phyloP scores from a whole-genome alignment of 2,329 filamentous ascomycete genomes.

The Venturia effusa region DNA sequence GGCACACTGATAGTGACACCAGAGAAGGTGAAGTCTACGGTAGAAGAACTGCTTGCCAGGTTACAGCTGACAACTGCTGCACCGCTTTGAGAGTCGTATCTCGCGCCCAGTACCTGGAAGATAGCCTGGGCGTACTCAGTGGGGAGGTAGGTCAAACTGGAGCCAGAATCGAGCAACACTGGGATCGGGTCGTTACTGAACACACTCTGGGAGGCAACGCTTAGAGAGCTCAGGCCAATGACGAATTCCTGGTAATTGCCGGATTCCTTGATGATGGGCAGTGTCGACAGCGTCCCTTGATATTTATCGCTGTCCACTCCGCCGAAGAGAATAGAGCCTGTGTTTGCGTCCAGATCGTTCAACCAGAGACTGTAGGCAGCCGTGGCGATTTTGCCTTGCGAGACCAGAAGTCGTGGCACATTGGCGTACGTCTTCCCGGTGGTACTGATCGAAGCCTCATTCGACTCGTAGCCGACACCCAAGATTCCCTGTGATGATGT shows the following conservation, averaged over 20 bases:
- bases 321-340: conserved; percentile 66
- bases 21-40: conserved; percentile 48
- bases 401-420: conserved; percentile 53
- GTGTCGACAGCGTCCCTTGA: conserved; percentile 47
- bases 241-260: conserved; percentile 42
- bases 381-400: conserved; percentile 49
- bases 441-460: conserved; percentile 63
- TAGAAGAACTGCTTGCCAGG: conserved; percentile 33
- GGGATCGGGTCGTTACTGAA: conserved; percentile 33
- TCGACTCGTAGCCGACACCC: conserved; percentile 70
- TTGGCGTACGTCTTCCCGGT: conserved; percentile 43
- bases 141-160: conserved; percentile 61
- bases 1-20: conserved; percentile 43
- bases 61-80: conserved; percentile 44
- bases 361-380: conserved; percentile 55
- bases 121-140: conserved; percentile 41
- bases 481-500: conserved; percentile 59
- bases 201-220: conserved; percentile 31
- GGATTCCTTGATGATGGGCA: conserved; percentile 44
- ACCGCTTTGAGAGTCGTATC: conserved; percentile 29
- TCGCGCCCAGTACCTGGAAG: conserved; percentile 30
- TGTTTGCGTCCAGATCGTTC: conserved; percentile 48
- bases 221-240: conserved; percentile 40
- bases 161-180: conserved; percentile 64
- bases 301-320: conserved; percentile 72